These are phyloP conservation scores for Paramarasmius palmivorus DNA, from an alignment of 1,284 basidiomycete species.

Conservation along the genomic window DNA sequence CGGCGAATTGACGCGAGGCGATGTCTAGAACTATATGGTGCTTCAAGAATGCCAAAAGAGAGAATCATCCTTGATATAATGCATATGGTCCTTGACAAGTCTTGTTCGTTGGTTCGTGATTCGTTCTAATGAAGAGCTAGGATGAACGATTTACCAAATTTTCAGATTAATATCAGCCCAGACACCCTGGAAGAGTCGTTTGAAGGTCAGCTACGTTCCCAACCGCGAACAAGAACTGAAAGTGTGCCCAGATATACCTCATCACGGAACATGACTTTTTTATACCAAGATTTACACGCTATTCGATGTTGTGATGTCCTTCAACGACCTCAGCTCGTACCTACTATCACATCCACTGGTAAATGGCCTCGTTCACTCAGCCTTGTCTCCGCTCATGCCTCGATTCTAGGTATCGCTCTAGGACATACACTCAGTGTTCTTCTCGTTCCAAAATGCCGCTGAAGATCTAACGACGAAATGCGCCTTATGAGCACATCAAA, in stretches of 20 bases:
- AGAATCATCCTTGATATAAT: constrained; percentile 49
- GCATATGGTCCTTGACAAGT: constrained; percentile 47
- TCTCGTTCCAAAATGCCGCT: constrained; percentile 58
- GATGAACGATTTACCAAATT: constrained; percentile 50
- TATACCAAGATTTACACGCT: constrained; percentile 48
- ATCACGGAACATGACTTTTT: constrained; percentile 35
- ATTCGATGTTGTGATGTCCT: constrained; percentile 57
- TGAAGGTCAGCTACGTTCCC: constrained; percentile 32
- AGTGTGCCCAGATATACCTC: constrained; percentile 22
- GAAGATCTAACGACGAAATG: constrained; percentile 35
- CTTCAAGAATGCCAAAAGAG: constrained; percentile 70
- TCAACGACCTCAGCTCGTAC: constrained; percentile 52
- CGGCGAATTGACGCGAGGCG: constrained; percentile 60
- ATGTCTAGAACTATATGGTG: constrained; percentile 73
- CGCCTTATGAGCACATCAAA: constrained; percentile 53
- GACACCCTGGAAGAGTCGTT: constrained; percentile 42
- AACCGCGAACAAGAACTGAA: background rate
- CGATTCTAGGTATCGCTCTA: constrained; percentile 48
- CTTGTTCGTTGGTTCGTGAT: constrained; percentile 59
- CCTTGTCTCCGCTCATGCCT: constrained; percentile 13
- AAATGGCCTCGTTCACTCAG: no score
- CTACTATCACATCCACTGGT: constrained; percentile 51
- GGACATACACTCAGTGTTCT: constrained; percentile 65
- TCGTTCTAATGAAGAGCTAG: background rate
- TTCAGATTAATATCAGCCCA: constrained; percentile 64